Evolutionary conservation across 164 flowering plant species (phyloP), one percentile per base, ranked within the genome.

Genomic region (Saururus chinensis): DNA sequence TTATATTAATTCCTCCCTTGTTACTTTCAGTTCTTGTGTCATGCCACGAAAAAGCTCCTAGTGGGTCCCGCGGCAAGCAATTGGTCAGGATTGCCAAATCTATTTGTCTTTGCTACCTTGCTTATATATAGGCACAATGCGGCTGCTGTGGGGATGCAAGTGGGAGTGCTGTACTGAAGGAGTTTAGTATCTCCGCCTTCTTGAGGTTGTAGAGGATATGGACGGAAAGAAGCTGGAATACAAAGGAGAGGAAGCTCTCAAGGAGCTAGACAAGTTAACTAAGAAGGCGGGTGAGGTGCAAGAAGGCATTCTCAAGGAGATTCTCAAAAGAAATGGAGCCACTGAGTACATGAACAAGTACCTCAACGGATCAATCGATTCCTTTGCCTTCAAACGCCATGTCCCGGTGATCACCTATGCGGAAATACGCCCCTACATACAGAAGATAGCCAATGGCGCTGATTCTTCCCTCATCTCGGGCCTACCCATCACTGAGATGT

Each of bases 151-250:
- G 49, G 5, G 49, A 4, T 10, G 1, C 9, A 42, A 14, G 49
- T 4, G 49, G 12, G 12, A 4, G 49, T 4, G 49, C 49, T 9
- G 49, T 10, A 42, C 7, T 10, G 49, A 10, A 10, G 4, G 49
- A 42, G 1, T 10, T 1, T 42, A 42, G 12, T 10, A 42, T 10
- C 9, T 42, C 12, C 1, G 49, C 17, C 9, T 30, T 30, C 37
- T 30, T 30, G 2, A 30, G n/a, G 37, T 30, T 30, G 4, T 30
- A 30, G 37, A 30, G 37, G 64, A 0, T 13, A 83, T 86, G 88
- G 85, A 83, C 57, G 84, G 84, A 40, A 82, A 81, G 80, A 87
- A 74, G 61, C 57, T 84, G 61, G 89, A 87, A 69, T 87, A 85
- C 83, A 86, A 76, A 71, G 88, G 90, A 10, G 81, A 78, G 74